These are phyloP conservation scores for Wallemia hederae DNA, from an alignment of 1,284 basidiomycete species.

Conservation along the genomic window DNA sequence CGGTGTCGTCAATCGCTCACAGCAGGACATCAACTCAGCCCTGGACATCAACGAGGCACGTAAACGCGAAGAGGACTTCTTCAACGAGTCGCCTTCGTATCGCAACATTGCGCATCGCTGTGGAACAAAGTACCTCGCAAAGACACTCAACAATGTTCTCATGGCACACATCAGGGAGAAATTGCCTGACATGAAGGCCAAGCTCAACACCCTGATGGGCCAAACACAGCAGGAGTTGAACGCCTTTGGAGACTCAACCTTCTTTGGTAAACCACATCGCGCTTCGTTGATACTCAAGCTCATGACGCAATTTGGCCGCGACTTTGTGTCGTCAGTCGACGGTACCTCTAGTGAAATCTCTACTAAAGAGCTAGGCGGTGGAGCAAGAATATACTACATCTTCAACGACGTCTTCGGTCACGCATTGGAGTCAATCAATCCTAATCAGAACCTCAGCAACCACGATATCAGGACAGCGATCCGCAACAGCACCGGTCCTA, in stretches of 20 bases:
- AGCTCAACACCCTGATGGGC: conserved; percentile 91
- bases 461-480: conserved; percentile 96
- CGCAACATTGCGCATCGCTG: conserved; percentile 90
- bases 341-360: conserved; percentile 92
- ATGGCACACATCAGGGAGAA: conserved; percentile 97
- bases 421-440: conserved; percentile 66
- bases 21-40: conserved; percentile 83
- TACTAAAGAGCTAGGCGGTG: conserved; percentile 93
- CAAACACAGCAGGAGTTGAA: conserved; percentile 96
- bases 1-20: conserved; percentile 85
- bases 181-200: conserved; percentile 96
- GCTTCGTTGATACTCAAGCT: conserved; percentile 55
- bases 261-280: conserved; percentile 75
- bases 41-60: conserved; percentile 63
- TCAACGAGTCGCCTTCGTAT: conserved; percentile 66
- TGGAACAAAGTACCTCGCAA: conserved; percentile 79
- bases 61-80: conserved; percentile 70
- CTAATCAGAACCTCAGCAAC: conserved; percentile 64
- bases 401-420: conserved; percentile 96
- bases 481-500: conserved; percentile 84
- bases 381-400: conserved; percentile 95
- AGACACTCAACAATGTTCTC: conserved; percentile 76
- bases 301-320: conserved; percentile 96
- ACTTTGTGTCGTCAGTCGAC: conserved; percentile 91
- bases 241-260: conserved; percentile 75